Conservation (phyloP, 2,329 filamentous ascomycete genomes). For the Aspergillus brasiliensis region DNA sequence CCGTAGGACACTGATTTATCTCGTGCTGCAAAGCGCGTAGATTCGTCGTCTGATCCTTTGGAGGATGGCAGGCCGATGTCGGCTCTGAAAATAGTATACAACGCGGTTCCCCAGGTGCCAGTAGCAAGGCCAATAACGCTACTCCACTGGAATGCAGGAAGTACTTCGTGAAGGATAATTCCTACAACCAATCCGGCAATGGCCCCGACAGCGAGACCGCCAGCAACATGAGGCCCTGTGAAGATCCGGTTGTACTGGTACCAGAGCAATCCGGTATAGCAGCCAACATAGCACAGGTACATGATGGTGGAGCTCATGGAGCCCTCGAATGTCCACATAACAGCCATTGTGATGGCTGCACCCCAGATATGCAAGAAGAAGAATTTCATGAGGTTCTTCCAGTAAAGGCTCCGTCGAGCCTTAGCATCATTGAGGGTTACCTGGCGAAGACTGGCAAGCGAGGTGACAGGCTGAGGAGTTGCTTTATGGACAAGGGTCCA, state of each 20-base stretch:
- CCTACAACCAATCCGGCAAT: conserved; percentile 48
- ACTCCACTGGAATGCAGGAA: conserved; percentile 47
- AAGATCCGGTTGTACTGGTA: conserved; percentile 58
- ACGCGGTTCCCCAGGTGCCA: conserved; percentile 54
- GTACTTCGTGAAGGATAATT: conserved; percentile 42
- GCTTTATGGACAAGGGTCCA: conserved; percentile 12
- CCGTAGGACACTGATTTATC: neutral
- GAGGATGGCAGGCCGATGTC: conserved; percentile 48
- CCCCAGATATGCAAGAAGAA: conserved; percentile 56
- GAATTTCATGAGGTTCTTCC: conserved; percentile 52
- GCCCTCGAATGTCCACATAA: conserved; percentile 55
- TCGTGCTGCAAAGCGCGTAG: neutral
- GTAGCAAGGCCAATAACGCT: conserved; percentile 51
- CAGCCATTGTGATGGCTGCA: conserved; percentile 48
- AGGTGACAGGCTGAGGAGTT: conserved; percentile 9
- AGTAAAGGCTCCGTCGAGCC: conserved; percentile 52
- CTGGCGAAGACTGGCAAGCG: conserved; percentile 4
- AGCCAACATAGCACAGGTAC: conserved; percentile 52
- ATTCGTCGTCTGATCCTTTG: neutral
- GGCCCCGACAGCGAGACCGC: conserved; percentile 38
- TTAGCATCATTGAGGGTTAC: conserved; percentile 45
- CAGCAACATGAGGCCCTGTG: conserved; percentile 46
- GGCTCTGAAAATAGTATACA: conserved; percentile 50
- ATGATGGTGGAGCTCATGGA: conserved; percentile 47
- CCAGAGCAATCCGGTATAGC: conserved; percentile 55